phyloP scores from a whole-genome alignment of 768 basidiomycete genomes.

The Leccinum imitatum region DNA sequence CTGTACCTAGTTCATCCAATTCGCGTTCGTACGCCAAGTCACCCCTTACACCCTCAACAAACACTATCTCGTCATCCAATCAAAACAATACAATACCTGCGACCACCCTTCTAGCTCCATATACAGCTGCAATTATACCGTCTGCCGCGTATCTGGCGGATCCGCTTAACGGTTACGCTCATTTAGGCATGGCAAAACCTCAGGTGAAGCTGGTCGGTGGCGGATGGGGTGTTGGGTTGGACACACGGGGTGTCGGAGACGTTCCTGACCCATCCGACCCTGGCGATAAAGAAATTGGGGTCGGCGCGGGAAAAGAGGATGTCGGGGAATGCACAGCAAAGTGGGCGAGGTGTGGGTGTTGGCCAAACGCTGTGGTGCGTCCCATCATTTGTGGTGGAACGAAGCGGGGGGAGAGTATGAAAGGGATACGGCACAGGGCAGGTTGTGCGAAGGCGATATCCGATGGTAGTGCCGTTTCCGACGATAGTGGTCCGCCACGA shows the following conservation, averaged over 20 bases:
- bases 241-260: constrained; percentile 70
- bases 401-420: constrained; percentile 17
- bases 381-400: constrained; percentile 40
- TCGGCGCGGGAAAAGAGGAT: constrained; percentile 38
- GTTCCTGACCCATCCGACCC: constrained; percentile 28
- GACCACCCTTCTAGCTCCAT: constrained; percentile 60
- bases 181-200: constrained; percentile 80
- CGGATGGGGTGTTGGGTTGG: constrained; percentile 76
- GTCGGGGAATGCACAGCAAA: constrained; percentile 42
- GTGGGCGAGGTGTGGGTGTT: constrained; percentile 55
- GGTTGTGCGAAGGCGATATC: constrained; percentile 15
- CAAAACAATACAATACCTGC: constrained; percentile 57
- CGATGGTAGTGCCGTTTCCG: neutral
- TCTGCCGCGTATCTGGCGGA: constrained; percentile 70
- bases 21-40: constrained; percentile 19
- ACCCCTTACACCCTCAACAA: constrained; percentile 37
- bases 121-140: constrained; percentile 61
- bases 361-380: constrained; percentile 47
- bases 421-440: constrained; percentile 19
- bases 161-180: constrained; percentile 84
- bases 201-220: constrained; percentile 78
- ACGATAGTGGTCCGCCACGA: constrained; percentile 1
- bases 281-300: constrained; percentile 1
- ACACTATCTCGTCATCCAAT: constrained; percentile 40
- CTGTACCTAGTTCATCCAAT: constrained; percentile 23